These are phyloP conservation scores for Takashimella tepidaria DNA, from an alignment of 1,284 basidiomycete genomes.

Conservation along the genomic window DNA sequence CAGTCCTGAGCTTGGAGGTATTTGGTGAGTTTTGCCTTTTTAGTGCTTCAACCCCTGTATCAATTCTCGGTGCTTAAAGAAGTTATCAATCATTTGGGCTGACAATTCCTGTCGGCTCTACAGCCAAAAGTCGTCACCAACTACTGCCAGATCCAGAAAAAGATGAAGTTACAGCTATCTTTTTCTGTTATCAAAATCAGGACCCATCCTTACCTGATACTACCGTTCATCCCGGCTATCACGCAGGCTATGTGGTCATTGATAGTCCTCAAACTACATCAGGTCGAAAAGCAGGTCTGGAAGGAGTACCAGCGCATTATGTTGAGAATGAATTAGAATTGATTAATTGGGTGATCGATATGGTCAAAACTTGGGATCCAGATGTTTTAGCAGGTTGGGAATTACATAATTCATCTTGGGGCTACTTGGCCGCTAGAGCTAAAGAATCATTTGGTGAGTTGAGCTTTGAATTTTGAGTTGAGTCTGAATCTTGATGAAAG, in stretches of 20 bases:
- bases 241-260: conserved; percentile 62
- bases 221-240: conserved; percentile 43
- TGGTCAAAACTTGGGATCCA: conserved; percentile 74
- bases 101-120: not conserved
- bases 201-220: conserved; percentile 50
- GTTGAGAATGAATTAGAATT: conserved; percentile 75
- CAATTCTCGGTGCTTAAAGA: too few species aligned
- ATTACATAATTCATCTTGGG: conserved; percentile 82
- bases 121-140: conserved; percentile 61
- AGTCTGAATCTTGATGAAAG: too few species aligned
- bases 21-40: conserved; percentile 60
- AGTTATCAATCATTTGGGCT: too few species aligned
- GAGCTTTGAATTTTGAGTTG: too few species aligned
- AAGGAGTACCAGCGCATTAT: conserved; percentile 54
- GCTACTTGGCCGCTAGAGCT: conserved; percentile 73
- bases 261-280: conserved; percentile 29
- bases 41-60: too few species aligned
- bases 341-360: conserved; percentile 71
- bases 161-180: conserved; percentile 67
- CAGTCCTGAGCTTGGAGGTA: conserved; percentile 73
- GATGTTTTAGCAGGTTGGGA: conserved; percentile 93
- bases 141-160: conserved; percentile 65
- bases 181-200: conserved; percentile 63
- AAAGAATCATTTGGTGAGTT: conserved; percentile 55
- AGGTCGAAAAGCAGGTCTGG: conserved; percentile 21